Evolutionary conservation across 768 basidiomycete species (phyloP).

Genomic region (Sarcodon aspratus): DNA sequence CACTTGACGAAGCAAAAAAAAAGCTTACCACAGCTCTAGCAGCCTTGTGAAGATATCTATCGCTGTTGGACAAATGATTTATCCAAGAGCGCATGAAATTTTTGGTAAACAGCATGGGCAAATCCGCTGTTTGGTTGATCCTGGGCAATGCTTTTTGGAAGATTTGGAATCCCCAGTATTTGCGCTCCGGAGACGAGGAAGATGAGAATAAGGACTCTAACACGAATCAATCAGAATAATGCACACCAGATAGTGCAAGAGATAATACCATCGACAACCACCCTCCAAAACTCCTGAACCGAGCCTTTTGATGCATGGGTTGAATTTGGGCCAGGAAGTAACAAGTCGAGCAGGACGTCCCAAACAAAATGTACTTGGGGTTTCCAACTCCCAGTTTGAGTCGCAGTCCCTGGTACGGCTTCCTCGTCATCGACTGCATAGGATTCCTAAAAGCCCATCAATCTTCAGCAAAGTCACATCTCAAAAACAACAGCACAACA

Average conservation of each 20-base stretch:
- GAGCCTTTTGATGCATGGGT: slow-evolving; percentile 34
- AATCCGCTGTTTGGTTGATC: slow-evolving; percentile 39
- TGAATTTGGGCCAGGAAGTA: slow-evolving; percentile 41
- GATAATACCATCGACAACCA: slow-evolving; percentile 79
- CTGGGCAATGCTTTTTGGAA: slow-evolving; percentile 72
- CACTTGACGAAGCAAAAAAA: not conserved
- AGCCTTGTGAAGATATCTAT: slow-evolving; percentile 84
- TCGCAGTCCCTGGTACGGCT: slow-evolving; percentile 20
- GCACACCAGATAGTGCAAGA: not conserved
- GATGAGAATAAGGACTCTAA: slow-evolving; percentile 80
- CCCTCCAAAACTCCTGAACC: slow-evolving; percentile 85
- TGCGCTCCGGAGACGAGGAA: slow-evolving; percentile 76
- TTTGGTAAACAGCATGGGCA: slow-evolving; percentile 85
- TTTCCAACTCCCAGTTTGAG: slow-evolving; percentile 55
- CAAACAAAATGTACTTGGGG: slow-evolving; percentile 90
- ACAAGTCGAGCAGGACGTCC: slow-evolving; percentile 69
- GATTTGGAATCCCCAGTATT: slow-evolving; percentile 94
- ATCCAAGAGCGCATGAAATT: slow-evolving; percentile 98
- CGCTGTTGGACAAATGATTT: slow-evolving; percentile 82
- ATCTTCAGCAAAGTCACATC: not conserved
- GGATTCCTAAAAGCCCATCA: slow-evolving; percentile 34
- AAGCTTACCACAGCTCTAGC: slow-evolving; percentile 68
- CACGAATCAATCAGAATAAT: slow-evolving; percentile 4
- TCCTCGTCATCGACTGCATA: slow-evolving; percentile 20
- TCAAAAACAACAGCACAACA: slow-evolving; percentile 3